These are phyloP conservation scores for Sphaerosporella brunnea DNA, from an alignment of 495 filamentous ascomycete species.

Conservation along the genomic window DNA sequence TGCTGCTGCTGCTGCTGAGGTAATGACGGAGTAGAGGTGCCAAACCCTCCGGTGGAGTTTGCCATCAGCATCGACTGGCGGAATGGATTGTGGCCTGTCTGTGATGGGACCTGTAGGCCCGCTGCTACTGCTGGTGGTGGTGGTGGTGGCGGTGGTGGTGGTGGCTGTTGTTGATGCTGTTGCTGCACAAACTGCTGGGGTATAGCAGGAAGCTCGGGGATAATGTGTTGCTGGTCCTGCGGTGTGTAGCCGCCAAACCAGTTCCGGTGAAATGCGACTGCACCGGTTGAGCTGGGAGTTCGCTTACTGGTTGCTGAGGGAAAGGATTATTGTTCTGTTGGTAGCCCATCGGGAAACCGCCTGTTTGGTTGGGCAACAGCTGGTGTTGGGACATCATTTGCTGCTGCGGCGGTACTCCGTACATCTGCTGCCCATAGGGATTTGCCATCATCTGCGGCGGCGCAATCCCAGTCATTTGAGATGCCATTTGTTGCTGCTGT, in stretches of 20 bases:
- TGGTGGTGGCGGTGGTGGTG: conserved; percentile 23
- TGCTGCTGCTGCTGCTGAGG: conserved; percentile 36
- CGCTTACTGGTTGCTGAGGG: conserved; percentile 2
- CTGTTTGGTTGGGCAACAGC: conserved; percentile 32
- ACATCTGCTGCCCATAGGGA: conserved; percentile 26
- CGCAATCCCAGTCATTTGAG: conserved; percentile 13
- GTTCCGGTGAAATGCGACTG: conserved; percentile 54
- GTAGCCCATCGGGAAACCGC: conserved; percentile 31
- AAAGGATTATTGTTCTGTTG: conserved; percentile 23
- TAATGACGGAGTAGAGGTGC: conserved; percentile 27
- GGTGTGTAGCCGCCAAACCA: conserved; percentile 73
- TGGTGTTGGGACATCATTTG: conserved; percentile 30
- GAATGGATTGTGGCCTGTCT: conserved; percentile 70
- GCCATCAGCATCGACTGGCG: conserved; percentile 63
- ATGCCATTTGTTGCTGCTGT: conserved; percentile 27
- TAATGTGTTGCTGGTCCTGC: conserved; percentile 27
- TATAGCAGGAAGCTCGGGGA: not conserved
- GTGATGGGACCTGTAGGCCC: conserved; percentile 32
- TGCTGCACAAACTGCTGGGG: conserved; percentile 10
- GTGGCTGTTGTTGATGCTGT: conserved; percentile 27
- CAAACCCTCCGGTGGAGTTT: conserved; percentile 20
- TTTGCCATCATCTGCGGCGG: conserved; percentile 9
- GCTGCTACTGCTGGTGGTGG: conserved; percentile 27
- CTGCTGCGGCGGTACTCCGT: conserved; percentile 26
- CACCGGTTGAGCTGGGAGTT: conserved; percentile 31